Conservation (phyloP, 2,329 filamentous ascomycete genomes). For the Alternaria sp. region DNA sequence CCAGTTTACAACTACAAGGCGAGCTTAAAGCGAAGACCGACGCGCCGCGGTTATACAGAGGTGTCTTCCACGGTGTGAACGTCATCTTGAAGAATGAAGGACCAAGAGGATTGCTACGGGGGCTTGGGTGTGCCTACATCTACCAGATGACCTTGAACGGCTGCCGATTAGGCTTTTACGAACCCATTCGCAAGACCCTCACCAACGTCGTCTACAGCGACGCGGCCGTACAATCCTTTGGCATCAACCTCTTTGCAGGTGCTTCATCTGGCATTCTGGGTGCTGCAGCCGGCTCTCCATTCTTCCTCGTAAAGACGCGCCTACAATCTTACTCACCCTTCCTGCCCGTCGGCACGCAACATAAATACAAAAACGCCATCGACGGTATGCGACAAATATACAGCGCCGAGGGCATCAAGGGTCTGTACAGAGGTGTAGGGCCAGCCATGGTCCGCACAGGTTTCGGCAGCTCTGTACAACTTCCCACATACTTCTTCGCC, state of each 20-base stretch:
- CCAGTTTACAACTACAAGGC: slow-evolving; percentile 91
- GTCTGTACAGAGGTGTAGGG: slow-evolving; percentile 88
- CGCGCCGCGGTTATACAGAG: slow-evolving; percentile 87
- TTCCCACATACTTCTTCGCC: slow-evolving; percentile 98
- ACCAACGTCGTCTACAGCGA: slow-evolving; percentile 77
- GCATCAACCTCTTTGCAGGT: slow-evolving; percentile 92
- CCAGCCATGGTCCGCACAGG: slow-evolving; percentile 97
- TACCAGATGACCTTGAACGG: slow-evolving; percentile 98
- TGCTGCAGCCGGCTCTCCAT: slow-evolving; percentile 91
- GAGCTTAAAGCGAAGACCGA: slow-evolving; percentile 88
- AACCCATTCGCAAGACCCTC: slow-evolving; percentile 81
- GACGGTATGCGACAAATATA: slow-evolving; percentile 88
- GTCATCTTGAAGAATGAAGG: slow-evolving; percentile 95
- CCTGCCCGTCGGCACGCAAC: slow-evolving; percentile 95
- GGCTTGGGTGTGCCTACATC: slow-evolving; percentile 90
- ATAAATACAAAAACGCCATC: slow-evolving; percentile 84
- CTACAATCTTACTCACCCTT: slow-evolving; percentile 94
- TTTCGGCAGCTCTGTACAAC: slow-evolving; percentile 93
- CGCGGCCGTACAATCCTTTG: slow-evolving; percentile 79
- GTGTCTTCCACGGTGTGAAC: slow-evolving; percentile 88
- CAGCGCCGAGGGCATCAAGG: slow-evolving; percentile 75
- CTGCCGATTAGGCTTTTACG: slow-evolving; percentile 96
- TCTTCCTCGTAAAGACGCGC: slow-evolving; percentile 97
- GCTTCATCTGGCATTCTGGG: slow-evolving; percentile 89
- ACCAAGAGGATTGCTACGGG: slow-evolving; percentile 82